phyloP scores from a whole-genome alignment of 2,329 filamentous ascomycete genomes.

The Pseudofabraea citricarpa region DNA sequence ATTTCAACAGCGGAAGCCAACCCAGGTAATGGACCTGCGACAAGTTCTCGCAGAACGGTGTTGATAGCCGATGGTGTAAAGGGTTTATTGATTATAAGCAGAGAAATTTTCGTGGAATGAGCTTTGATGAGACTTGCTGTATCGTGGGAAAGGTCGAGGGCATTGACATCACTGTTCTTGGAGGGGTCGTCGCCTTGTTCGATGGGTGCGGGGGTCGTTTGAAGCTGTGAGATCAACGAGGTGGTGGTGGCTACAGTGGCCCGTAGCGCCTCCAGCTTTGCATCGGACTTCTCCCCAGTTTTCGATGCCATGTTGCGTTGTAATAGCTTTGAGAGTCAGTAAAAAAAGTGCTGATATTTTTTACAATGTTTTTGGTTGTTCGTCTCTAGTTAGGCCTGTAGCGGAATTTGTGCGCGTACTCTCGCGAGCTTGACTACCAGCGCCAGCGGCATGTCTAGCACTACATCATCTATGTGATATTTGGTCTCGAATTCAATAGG shows the following conservation, averaged over 20 bases:
- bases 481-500: too few species aligned
- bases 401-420: too few species aligned
- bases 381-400: too few species aligned
- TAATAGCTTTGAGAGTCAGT: neutral
- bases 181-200: slow-evolving; percentile 2
- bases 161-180: slow-evolving; percentile 35
- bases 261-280: slow-evolving; percentile 17
- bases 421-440: too few species aligned
- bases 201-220: slow-evolving; percentile 9
- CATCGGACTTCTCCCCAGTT: slow-evolving; percentile 3
- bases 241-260: slow-evolving; percentile 18
- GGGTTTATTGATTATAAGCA: slow-evolving; percentile 80
- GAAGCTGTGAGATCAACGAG: slow-evolving; percentile 20
- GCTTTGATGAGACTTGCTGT: slow-evolving; percentile 70
- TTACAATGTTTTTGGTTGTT: too few species aligned
- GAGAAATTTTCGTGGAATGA: slow-evolving; percentile 81
- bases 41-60: slow-evolving; percentile 68
- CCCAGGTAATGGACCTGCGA: slow-evolving; percentile 67
- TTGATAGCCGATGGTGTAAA: slow-evolving; percentile 75
- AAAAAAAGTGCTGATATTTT: too few species aligned
- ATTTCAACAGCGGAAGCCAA: slow-evolving; percentile 67
- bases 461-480: too few species aligned
- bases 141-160: slow-evolving; percentile 66
- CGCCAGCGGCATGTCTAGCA: too few species aligned
- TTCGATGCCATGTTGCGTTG: neutral